Percentiles rank a stretch among this genome's conserved stretches.
Conservation (phyloP, 495 filamentous ascomycete species). For the Penicillium coprophilum region DNA sequence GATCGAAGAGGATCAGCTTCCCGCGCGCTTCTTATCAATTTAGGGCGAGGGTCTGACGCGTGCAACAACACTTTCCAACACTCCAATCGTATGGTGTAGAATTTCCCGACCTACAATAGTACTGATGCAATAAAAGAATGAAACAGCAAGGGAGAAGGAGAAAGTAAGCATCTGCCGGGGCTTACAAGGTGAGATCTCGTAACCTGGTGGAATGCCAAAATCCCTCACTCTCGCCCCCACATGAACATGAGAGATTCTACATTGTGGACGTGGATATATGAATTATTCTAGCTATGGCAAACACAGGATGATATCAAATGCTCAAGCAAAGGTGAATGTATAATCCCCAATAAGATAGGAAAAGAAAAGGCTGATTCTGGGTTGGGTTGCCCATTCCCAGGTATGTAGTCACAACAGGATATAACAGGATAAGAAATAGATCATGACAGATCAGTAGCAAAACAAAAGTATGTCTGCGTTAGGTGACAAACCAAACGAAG, state of each 20-base stretch:
- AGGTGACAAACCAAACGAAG: constrained; percentile 7
- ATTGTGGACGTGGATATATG: constrained; percentile 1
- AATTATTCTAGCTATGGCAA: background rate
- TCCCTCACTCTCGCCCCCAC: constrained; percentile 15
- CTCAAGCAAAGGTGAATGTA: background rate
- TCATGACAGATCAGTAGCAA: constrained; percentile 5
- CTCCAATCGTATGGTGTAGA: constrained; percentile 2
- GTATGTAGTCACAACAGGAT: constrained; percentile 11
- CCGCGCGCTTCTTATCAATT: constrained; percentile 38
- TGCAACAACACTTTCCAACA: constrained; percentile 28
- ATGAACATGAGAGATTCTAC: constrained; percentile 14
- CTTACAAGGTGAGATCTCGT: constrained; percentile 11
- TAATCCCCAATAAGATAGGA: background rate
- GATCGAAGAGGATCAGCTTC: constrained; percentile 28
- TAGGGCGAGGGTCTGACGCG: constrained; percentile 35
- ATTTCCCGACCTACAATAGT: background rate
- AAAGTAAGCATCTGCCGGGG: constrained; percentile 2
- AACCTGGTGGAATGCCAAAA: constrained; percentile 22
- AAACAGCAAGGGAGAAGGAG: constrained; percentile 15
- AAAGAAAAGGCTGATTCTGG: constrained; percentile 6
- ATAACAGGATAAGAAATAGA: constrained; percentile 10
- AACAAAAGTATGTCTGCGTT: constrained; percentile 1
- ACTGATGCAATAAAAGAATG: constrained; percentile 6
- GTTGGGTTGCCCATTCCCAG: constrained; percentile 6
- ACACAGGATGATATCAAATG: background rate